These are phyloP conservation scores for Pseudonectria foliicola DNA, from an alignment of 2,329 filamentous ascomycete species.

Conservation along the genomic window DNA sequence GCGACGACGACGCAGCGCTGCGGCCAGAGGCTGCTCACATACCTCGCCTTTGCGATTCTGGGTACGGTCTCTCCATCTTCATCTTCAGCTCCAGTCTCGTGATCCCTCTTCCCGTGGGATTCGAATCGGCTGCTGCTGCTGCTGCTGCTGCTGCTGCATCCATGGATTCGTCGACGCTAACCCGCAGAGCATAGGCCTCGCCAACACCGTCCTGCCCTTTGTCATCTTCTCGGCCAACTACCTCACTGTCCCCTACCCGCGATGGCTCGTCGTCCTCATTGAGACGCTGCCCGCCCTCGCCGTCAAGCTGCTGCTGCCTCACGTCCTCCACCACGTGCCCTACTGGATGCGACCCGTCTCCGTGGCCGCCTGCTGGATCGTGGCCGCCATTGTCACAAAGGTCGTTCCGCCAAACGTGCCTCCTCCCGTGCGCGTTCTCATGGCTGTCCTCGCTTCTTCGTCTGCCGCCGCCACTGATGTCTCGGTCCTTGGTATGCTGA, in stretches of 20 bases:
- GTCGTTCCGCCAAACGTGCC: constrained; percentile 27
- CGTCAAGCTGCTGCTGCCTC: constrained; percentile 22
- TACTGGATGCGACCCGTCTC: constrained; percentile 23
- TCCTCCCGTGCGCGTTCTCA: constrained; percentile 22
- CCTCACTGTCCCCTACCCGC: constrained; percentile 28
- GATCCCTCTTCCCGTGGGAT: too few species aligned
- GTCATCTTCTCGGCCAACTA: constrained; percentile 28
- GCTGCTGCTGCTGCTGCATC: too few species aligned
- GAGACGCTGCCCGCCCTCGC: constrained; percentile 24
- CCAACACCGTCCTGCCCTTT: constrained; percentile 23
- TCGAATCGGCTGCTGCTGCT: too few species aligned
- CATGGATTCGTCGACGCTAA: background rate
- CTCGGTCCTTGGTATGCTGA: constrained; percentile 24
- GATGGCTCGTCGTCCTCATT: constrained; percentile 25
- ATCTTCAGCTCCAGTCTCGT: background rate
- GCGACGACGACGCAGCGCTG: constrained; percentile 3
- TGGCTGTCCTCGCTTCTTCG: constrained; percentile 22
- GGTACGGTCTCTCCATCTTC: constrained; percentile 9
- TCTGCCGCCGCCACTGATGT: constrained; percentile 26
- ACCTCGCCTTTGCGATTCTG: constrained; percentile 19
- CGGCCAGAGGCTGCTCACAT: constrained; percentile 12
- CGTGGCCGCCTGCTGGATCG: constrained; percentile 21
- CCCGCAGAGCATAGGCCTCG: constrained; percentile 21
- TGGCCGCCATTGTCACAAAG: constrained; percentile 20
- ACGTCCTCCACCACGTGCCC: constrained; percentile 21